phyloP scores from a whole-genome alignment of 495 filamentous ascomycete species.

The Penicillium atrosanguineum region DNA sequence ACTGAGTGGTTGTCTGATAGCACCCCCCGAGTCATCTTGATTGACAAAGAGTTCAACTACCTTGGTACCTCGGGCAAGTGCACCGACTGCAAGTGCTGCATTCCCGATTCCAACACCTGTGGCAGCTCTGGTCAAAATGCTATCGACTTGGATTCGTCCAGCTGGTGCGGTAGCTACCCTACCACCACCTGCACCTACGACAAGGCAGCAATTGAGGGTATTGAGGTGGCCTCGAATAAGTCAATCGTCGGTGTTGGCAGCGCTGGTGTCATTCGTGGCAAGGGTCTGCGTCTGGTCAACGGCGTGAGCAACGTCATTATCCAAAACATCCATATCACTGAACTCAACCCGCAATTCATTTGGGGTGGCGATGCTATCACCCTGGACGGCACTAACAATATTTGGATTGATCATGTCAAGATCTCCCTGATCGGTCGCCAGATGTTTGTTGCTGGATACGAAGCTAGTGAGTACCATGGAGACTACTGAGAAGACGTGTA shows the following conservation, averaged over 20 bases:
- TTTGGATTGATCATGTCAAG: constrained; percentile 44
- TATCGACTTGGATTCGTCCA: constrained; percentile 23
- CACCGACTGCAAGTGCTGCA: constrained; percentile 35
- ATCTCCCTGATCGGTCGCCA: constrained; percentile 30
- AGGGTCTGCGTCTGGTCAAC: constrained; percentile 36
- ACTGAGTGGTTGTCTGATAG: constrained; percentile 33
- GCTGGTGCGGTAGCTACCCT: constrained; percentile 31
- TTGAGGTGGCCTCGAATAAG: constrained; percentile 39
- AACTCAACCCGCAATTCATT: constrained; percentile 42
- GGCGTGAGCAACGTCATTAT: constrained; percentile 43
- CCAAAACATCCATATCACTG: constrained; percentile 44
- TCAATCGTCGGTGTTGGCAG: constrained; percentile 35
- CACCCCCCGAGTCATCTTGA: constrained; percentile 46
- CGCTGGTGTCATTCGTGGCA: constrained; percentile 39
- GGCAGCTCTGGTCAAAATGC: constrained; percentile 30
- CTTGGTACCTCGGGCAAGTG: constrained; percentile 39
- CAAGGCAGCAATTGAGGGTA: constrained; percentile 32
- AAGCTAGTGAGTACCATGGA: constrained; percentile 18
- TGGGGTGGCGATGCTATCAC: constrained; percentile 43
- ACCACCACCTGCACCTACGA: constrained; percentile 33
- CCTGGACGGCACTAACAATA: constrained; percentile 27
- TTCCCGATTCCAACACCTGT: constrained; percentile 24
- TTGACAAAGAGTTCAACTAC: constrained; percentile 48
- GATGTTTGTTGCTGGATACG: constrained; percentile 28
- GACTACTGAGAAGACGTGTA: neutral